These are phyloP conservation scores for Zasmidium angulare DNA, from an alignment of 2,329 filamentous ascomycete genomes.

Conservation along the genomic window DNA sequence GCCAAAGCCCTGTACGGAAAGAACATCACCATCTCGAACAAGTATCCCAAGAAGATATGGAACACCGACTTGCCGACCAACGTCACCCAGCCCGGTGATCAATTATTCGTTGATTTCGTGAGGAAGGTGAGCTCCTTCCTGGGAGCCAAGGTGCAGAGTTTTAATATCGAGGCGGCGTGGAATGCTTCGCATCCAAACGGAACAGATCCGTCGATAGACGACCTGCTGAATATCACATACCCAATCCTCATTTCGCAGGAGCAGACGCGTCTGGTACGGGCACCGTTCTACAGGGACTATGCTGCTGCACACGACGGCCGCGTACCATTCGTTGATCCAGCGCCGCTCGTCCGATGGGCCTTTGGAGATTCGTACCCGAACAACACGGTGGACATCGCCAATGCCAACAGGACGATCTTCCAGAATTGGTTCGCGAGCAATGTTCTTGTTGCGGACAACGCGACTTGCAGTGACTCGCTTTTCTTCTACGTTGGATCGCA, in stretches of 20 bases:
- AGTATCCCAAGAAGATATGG: conserved; percentile 44
- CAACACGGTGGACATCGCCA: conserved; percentile 42
- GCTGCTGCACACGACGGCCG: conserved; percentile 47
- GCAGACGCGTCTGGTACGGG: conserved; percentile 47
- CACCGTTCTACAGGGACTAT: conserved; percentile 53
- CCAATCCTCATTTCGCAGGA: conserved; percentile 49
- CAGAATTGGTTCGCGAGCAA: conserved; percentile 49
- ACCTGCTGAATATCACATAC: conserved; percentile 48
- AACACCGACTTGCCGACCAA: conserved; percentile 45
- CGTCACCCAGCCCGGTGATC: conserved; percentile 38
- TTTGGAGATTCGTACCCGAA: conserved; percentile 45
- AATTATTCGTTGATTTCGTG: conserved; percentile 45
- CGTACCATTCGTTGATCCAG: conserved; percentile 51
- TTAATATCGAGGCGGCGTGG: conserved; percentile 40
- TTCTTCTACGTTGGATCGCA: conserved; percentile 49
- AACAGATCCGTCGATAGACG: conserved; percentile 33
- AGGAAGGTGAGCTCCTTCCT: conserved; percentile 46
- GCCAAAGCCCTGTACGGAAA: conserved; percentile 46
- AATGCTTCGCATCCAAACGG: conserved; percentile 34
- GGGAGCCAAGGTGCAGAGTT: conserved; percentile 37
- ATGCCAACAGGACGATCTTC: conserved; percentile 53
- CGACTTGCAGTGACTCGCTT: conserved; percentile 52
- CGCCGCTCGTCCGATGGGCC: conserved; percentile 49
- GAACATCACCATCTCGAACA: conserved; percentile 44
- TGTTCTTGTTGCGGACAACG: conserved; percentile 42